A percentile compares a stretch with the other conserved stretches of the same genome.
Evolutionary conservation across 73 alveolate species (phyloP).

Genomic region (Paramecium bursaria): DNA sequence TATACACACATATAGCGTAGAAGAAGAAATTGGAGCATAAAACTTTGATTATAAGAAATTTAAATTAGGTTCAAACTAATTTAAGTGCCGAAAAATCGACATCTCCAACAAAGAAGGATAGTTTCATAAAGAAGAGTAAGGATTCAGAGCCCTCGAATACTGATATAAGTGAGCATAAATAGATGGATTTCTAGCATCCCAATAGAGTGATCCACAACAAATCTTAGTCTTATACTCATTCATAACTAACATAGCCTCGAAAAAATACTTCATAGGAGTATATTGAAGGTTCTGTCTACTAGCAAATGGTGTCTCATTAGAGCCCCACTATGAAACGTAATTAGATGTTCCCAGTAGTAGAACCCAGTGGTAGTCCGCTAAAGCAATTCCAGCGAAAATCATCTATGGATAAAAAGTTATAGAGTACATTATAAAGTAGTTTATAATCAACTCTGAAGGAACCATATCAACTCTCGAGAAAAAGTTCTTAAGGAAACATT

Average conservation of each 20-base stretch:
- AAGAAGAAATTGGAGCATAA: slow-evolving; percentile 70
- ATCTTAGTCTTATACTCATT: slow-evolving; percentile 5
- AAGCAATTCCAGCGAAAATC: neutral
- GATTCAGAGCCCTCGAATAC: slow-evolving; percentile 57
- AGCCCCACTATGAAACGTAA: slow-evolving; percentile 32
- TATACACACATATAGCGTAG: slow-evolving; percentile 76
- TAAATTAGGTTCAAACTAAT: neutral
- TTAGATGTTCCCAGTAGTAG: slow-evolving; percentile 34
- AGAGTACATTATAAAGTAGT: slow-evolving; percentile 6
- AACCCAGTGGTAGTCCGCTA: slow-evolving; percentile 32
- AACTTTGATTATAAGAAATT: neutral
- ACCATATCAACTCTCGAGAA: slow-evolving; percentile 53
- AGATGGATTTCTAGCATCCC: neutral
- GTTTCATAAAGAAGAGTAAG: neutral
- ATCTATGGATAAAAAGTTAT: slow-evolving; percentile 37
- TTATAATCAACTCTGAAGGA: neutral
- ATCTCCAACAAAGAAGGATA: slow-evolving; percentile 45
- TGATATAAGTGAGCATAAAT: slow-evolving; percentile 44
- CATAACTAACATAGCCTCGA: neutral
- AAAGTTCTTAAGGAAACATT: slow-evolving; percentile 23
- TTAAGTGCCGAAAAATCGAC: slow-evolving; percentile 51
- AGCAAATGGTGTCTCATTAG: neutral
- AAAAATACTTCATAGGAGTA: neutral
- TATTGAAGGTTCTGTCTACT: neutral
- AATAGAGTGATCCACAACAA: neutral